Conservation (phyloP, 305 asterid species). For the Stenogyne calaminthoides region DNA sequence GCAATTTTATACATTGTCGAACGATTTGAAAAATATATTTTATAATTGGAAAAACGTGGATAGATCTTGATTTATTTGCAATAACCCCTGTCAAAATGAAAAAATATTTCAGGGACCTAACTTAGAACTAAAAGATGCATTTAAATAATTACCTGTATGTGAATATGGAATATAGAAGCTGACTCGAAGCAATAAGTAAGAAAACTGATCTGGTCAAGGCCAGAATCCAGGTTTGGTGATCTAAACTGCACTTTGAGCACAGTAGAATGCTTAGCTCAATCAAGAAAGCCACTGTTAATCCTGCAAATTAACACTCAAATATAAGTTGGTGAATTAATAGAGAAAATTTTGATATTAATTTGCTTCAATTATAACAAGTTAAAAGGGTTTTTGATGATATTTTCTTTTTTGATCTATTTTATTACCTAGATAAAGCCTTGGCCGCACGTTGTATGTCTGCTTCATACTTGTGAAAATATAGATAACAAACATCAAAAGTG, state of each 20-base stretch:
- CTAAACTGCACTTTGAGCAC: conserved; percentile 28
- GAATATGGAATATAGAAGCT: conserved; percentile 51
- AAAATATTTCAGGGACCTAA: no score
- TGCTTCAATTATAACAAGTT: no score
- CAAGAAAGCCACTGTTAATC: conserved; percentile 48
- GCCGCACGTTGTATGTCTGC: conserved; percentile 56
- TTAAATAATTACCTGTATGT: conserved; percentile 30
- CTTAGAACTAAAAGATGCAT: neutral
- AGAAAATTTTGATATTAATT: neutral
- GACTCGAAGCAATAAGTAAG: conserved; percentile 33
- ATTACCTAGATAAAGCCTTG: conserved; percentile 57
- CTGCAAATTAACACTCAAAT: conserved; percentile 34
- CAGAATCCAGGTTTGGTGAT: conserved; percentile 46
- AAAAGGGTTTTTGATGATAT: no score
- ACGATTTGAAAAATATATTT: no score
- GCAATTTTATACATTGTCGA: no score
- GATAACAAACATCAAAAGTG: conserved; percentile 45
- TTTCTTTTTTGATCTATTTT: no score
- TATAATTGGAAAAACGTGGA: no score
- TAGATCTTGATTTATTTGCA: no score
- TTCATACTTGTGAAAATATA: conserved; percentile 71
- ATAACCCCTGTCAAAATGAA: no score
- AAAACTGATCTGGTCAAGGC: conserved; percentile 39
- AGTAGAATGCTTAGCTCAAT: conserved; percentile 48
- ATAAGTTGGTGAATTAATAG: neutral